Evolutionary conservation across 352 stramenopile species (phyloP).

Genomic region (Pythium rishiriense): DNA sequence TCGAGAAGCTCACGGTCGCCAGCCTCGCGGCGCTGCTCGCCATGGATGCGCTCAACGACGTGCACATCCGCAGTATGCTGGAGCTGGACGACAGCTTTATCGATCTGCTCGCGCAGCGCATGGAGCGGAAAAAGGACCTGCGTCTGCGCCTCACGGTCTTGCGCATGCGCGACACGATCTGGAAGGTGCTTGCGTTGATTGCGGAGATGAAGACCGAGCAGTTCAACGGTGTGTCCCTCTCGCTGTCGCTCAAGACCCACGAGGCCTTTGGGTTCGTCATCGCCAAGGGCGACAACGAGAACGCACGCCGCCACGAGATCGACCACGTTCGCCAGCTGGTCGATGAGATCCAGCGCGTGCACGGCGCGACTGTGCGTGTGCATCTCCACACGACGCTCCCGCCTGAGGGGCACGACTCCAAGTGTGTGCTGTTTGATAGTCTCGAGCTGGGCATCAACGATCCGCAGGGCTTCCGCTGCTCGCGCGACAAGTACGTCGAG

Average conservation of each 20-base stretch:
- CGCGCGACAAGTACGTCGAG: slow-evolving; percentile 18
- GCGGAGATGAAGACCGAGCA: slow-evolving; percentile 12
- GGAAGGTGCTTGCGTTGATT: slow-evolving; percentile 15
- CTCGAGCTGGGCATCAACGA: slow-evolving; percentile 26
- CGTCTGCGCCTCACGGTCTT: slow-evolving; percentile 9
- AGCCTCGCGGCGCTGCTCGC: slow-evolving; percentile 2
- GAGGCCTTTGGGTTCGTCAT: slow-evolving; percentile 15
- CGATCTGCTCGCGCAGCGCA: slow-evolving; percentile 4
- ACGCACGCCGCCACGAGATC: slow-evolving; percentile 8
- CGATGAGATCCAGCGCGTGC: slow-evolving; percentile 11
- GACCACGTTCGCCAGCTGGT: slow-evolving; percentile 2
- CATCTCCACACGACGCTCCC: slow-evolving; percentile 19
- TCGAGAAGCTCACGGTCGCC: slow-evolving; percentile 6
- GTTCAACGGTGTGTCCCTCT: slow-evolving; percentile 11
- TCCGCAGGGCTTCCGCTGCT: slow-evolving; percentile 17
- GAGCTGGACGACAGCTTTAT: slow-evolving; percentile 15
- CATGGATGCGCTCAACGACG: background rate
- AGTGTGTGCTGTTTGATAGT: slow-evolving; percentile 22
- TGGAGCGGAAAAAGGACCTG: slow-evolving; percentile 2
- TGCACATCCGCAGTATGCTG: slow-evolving; percentile 6
- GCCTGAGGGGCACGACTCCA: background rate
- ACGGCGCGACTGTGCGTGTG: slow-evolving; percentile 11
- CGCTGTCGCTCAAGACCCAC: slow-evolving; percentile 16
- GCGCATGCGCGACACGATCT: slow-evolving; percentile 16
- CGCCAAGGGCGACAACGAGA: slow-evolving; percentile 8